Evolutionary conservation across 768 basidiomycete genomes (phyloP).

Genomic region (Naematelia encephala): DNA sequence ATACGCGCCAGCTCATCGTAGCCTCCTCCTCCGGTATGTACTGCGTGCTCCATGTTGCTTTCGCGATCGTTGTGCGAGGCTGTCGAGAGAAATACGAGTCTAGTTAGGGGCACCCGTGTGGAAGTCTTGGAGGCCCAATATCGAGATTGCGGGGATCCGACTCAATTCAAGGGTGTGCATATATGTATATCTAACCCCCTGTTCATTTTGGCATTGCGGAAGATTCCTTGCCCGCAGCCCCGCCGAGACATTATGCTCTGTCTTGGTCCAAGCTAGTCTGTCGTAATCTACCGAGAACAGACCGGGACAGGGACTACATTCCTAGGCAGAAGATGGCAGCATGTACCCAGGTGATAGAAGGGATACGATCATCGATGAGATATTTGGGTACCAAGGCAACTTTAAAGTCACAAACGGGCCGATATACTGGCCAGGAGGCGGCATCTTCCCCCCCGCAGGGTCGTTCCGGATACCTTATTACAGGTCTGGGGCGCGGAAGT

Average conservation of each 20-base stretch:
- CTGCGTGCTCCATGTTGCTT: conserved; percentile 22
- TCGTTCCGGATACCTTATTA: too few species aligned
- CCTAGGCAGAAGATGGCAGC: too few species aligned
- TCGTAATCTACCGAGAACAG: background rate
- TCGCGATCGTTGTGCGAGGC: background rate
- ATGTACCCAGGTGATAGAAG: too few species aligned
- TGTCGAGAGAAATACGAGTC: background rate
- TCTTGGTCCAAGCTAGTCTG: background rate
- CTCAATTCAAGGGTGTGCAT: background rate
- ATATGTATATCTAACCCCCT: too few species aligned
- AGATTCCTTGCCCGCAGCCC: background rate
- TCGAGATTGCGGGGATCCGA: background rate
- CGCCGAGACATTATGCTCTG: background rate
- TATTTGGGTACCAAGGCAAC: too few species aligned
- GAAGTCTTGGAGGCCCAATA: background rate
- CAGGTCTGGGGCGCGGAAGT: too few species aligned
- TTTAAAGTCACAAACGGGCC: too few species aligned
- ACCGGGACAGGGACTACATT: background rate
- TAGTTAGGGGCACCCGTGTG: background rate
- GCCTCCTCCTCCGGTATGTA: conserved; percentile 9
- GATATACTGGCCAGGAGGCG: too few species aligned
- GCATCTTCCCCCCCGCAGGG: too few species aligned
- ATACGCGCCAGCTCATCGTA: conserved; percentile 6
- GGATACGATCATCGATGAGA: too few species aligned
- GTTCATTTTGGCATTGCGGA: background rate